Percentiles rank a stretch among this genome's conserved stretches.
phyloP scores from a whole-genome alignment of 305 asterid species.

The Stenogyne calaminthoides region DNA sequence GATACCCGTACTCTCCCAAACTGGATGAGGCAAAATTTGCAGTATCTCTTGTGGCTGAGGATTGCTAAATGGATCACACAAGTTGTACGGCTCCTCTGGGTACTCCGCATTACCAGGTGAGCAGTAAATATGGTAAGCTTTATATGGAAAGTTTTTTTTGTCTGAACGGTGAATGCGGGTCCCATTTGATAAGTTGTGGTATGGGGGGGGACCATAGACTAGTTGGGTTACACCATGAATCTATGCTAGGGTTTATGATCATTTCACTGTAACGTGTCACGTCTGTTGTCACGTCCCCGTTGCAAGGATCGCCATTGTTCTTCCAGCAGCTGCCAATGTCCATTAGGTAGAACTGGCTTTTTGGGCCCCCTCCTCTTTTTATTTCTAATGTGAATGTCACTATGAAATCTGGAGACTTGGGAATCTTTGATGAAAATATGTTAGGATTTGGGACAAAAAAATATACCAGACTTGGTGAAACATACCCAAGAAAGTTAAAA shows the following conservation, averaged over 20 bases:
- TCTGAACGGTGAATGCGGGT: slow-evolving; percentile 48
- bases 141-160: slow-evolving; percentile 42
- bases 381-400: slow-evolving; percentile 58
- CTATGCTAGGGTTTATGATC: slow-evolving; percentile 51
- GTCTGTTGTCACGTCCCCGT: slow-evolving; percentile 53
- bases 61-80: slow-evolving; percentile 60
- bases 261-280: slow-evolving; percentile 62
- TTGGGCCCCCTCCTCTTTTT: slow-evolving; percentile 51
- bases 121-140: slow-evolving; percentile 61
- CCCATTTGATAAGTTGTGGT: slow-evolving; percentile 47
- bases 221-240: slow-evolving; percentile 45
- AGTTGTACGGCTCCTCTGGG: slow-evolving; percentile 44
- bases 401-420: slow-evolving; percentile 56
- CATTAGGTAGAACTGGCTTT: slow-evolving; percentile 57
- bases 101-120: slow-evolving; percentile 50
- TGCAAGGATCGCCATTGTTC: slow-evolving; percentile 53
- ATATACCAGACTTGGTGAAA: no score
- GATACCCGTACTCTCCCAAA: slow-evolving; percentile 58
- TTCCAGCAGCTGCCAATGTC: slow-evolving; percentile 72
- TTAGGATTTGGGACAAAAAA: not conserved
- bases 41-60: slow-evolving; percentile 60
- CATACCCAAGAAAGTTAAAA: no score
- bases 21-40: slow-evolving; percentile 60
- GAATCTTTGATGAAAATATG: slow-evolving; percentile 33
- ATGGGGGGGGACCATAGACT: slow-evolving; percentile 44